Evolutionary conservation across 2,329 filamentous ascomycete species (phyloP).

Genomic region (Monilinia polystroma): DNA sequence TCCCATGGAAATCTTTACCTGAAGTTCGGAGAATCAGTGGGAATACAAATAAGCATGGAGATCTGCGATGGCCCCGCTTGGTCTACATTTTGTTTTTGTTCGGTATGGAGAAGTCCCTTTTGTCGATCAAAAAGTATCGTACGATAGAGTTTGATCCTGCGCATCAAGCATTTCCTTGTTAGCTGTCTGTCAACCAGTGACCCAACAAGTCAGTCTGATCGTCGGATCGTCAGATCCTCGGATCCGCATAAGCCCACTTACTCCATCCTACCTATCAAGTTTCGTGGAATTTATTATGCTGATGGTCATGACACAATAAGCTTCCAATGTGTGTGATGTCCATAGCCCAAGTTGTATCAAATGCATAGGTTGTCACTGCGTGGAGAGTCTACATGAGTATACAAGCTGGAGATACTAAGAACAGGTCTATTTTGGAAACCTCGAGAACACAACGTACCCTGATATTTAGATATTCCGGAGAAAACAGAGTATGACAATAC

Average conservation of each 20-base stretch:
- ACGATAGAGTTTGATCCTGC: background rate
- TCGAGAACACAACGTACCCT: too few species aligned
- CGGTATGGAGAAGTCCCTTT: background rate
- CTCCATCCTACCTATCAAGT: too few species aligned
- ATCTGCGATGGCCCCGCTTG: constrained; percentile 4
- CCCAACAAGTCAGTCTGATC: background rate
- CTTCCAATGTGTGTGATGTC: background rate
- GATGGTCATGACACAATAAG: too few species aligned
- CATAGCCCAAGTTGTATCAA: background rate
- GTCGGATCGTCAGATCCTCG: too few species aligned
- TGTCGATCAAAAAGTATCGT: constrained; percentile 3
- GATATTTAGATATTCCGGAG: too few species aligned
- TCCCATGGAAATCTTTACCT: background rate
- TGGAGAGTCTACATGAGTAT: too few species aligned
- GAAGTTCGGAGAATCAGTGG: background rate
- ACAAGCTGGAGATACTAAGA: too few species aligned
- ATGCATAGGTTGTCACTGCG: too few species aligned
- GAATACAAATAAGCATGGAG: background rate
- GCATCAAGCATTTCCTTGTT: background rate
- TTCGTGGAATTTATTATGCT: too few species aligned
- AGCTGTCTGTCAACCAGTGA: background rate
- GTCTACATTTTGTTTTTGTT: background rate
- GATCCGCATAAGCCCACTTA: background rate
- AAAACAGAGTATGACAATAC: too few species aligned
- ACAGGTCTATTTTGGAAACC: too few species aligned